Percentiles rank a stretch among this genome's conserved stretches.
Conservation (phyloP, 179 eudicot species). For the Vitellaria paradoxa region DNA sequence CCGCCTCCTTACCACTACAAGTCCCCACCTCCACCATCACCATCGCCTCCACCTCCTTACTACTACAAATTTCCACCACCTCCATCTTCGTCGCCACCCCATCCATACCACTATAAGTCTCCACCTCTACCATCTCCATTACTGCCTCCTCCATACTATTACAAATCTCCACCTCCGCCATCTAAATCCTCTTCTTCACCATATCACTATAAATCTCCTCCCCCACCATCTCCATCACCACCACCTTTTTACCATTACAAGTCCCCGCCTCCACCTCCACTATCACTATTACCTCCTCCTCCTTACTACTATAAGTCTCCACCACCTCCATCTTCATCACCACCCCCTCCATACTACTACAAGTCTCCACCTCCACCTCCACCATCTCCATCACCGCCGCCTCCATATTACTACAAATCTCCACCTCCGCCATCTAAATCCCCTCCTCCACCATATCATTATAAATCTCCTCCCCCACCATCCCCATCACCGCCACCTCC, state of each 20-base stretch:
- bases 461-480: background rate
- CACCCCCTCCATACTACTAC: background rate
- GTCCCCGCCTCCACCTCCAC: background rate
- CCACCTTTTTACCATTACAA: background rate
- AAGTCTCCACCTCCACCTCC: background rate
- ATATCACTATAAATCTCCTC: background rate
- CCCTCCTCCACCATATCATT: background rate
- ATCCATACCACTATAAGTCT: background rate
- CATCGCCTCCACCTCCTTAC: background rate
- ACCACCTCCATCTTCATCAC: background rate
- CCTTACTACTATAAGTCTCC: background rate
- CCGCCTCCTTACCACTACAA: background rate
- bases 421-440: background rate
- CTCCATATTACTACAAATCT: background rate
- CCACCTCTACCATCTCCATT: background rate
- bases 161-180: background rate
- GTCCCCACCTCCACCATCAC: background rate
- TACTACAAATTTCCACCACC: background rate
- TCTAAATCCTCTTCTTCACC: background rate
- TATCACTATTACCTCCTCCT: background rate
- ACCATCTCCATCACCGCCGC: background rate
- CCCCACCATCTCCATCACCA: slow-evolving; percentile 9
- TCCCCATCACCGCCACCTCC: slow-evolving; percentile 9
- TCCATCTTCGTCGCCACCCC: background rate
- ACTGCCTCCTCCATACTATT: background rate